A percentile compares a stretch with the other conserved stretches of the same genome.
These are phyloP conservation scores for Fraxinus angustifolia DNA, from an alignment of 305 asterid species.

Conservation along the genomic window DNA sequence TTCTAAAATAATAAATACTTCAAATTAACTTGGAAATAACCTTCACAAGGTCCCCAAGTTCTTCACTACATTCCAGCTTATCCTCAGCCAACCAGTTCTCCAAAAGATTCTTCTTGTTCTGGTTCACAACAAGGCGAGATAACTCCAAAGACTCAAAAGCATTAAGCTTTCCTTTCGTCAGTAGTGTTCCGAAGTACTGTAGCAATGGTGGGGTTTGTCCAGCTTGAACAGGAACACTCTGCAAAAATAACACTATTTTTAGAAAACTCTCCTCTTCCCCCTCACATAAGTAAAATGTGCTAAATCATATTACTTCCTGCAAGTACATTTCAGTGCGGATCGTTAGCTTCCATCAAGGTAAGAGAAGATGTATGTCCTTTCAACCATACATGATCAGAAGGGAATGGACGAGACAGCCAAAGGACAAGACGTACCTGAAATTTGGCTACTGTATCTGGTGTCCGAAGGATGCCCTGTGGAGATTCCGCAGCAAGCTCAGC, in stretches of 20 bases:
- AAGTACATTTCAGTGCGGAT: background rate
- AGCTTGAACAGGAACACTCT: conserved; percentile 99
- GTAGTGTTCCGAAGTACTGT: conserved; percentile 94
- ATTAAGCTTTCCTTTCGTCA: conserved; percentile 94
- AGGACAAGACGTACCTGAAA: conserved; percentile 63
- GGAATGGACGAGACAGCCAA: conserved; percentile 4
- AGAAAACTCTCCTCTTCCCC: background rate
- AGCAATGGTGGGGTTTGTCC: conserved; percentile 98
- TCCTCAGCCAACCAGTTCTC: conserved; percentile 99
- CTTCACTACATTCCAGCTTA: conserved; percentile 97
- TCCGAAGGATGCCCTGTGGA: conserved; percentile 98
- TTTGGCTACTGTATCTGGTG: conserved; percentile 94
- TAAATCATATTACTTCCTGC: conserved; percentile 15
- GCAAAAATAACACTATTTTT: conserved; percentile 23
- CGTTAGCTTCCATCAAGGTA: background rate
- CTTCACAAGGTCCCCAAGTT: conserved; percentile 99
- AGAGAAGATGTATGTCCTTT: conserved; percentile 5
- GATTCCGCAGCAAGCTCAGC: conserved; percentile 99
- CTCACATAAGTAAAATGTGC: background rate
- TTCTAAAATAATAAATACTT: conserved; percentile 5
- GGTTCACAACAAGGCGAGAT: conserved; percentile 97
- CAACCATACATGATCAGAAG: conserved; percentile 1
- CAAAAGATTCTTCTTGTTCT: conserved; percentile 87
- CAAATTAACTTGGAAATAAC: conserved; percentile 32
- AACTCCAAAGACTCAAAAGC: conserved; percentile 96